Percentiles rank a stretch among this genome's conserved stretches.
These are phyloP conservation scores for Liriodendron chinense DNA, from an alignment of 164 flowering plant species.

Conservation along the genomic window DNA sequence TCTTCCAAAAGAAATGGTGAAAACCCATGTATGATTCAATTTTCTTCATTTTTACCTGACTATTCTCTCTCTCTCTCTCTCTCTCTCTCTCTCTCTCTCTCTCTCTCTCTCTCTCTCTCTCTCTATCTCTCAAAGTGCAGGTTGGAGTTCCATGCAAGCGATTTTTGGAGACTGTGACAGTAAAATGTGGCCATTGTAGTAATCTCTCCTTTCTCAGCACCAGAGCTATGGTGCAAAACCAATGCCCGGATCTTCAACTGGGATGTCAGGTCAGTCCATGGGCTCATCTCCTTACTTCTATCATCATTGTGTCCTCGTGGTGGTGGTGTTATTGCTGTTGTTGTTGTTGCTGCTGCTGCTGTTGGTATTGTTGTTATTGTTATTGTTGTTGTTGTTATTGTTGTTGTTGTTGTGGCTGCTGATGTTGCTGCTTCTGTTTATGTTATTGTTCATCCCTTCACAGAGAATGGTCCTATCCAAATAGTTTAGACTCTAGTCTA, in stretches of 20 bases:
- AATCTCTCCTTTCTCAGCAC: slow-evolving; percentile 79
- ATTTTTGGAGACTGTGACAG: slow-evolving; percentile 79
- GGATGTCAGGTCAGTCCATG: slow-evolving; percentile 37
- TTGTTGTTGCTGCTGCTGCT: too few relatives aligned
- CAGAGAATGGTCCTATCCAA: too few relatives aligned
- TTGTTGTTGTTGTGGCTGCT: too few relatives aligned
- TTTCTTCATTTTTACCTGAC: not conserved
- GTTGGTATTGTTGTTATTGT: too few relatives aligned
- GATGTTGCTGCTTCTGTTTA: too few relatives aligned
- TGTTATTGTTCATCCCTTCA: too few relatives aligned
- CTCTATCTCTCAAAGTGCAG: slow-evolving; percentile 24
- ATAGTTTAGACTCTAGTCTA: too few relatives aligned
- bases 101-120: not conserved
- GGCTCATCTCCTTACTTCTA: too few relatives aligned
- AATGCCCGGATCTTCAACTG: slow-evolving; percentile 46
- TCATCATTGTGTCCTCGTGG: too few relatives aligned
- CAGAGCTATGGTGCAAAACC: slow-evolving; percentile 62
- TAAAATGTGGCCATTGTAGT: slow-evolving; percentile 92
- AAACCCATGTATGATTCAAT: not conserved
- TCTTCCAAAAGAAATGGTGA: not conserved
- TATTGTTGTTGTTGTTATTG: too few relatives aligned
- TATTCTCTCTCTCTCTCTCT: not conserved
- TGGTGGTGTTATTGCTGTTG: too few relatives aligned
- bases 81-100: not conserved
- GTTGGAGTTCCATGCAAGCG: slow-evolving; percentile 87